Conservation (phyloP, 1,284 basidiomycete species). For the Ceratobasidium sp. region DNA sequence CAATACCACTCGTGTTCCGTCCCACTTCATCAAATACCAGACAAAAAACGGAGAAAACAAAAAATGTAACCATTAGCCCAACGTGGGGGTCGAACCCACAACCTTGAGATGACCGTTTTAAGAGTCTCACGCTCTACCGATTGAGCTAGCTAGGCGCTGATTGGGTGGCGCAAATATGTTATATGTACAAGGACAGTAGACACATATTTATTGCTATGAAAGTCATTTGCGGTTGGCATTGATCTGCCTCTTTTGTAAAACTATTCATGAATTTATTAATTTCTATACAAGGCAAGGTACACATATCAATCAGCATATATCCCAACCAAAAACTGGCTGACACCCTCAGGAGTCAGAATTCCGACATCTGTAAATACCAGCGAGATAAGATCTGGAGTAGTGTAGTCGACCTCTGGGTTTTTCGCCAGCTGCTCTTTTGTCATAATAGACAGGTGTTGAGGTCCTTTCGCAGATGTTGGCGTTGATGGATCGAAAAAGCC, state of each 20-base stretch:
- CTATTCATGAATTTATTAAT: no score
- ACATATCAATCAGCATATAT: slow-evolving; percentile 66
- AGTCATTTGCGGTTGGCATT: no score
- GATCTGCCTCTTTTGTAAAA: no score
- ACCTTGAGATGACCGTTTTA: slow-evolving; percentile 40
- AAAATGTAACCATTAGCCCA: slow-evolving; percentile 21
- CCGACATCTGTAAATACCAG: slow-evolving; percentile 93
- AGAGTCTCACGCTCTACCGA: slow-evolving; percentile 44
- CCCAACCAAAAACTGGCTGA: slow-evolving; percentile 89
- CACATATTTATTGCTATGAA: no score
- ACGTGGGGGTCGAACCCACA: slow-evolving; percentile 37
- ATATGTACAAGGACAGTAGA: no score
- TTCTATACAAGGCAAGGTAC: no score
- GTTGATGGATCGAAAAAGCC: slow-evolving; percentile 28
- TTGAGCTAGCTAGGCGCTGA: slow-evolving; percentile 41
- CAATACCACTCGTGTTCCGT: no score
- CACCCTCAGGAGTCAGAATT: slow-evolving; percentile 89
- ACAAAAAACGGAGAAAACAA: not conserved
- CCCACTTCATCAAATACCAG: not conserved
- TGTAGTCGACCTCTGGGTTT: slow-evolving; percentile 86
- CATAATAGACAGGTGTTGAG: slow-evolving; percentile 56
- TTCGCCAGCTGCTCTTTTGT: slow-evolving; percentile 76
- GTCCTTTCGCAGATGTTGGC: slow-evolving; percentile 26
- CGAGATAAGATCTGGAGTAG: slow-evolving; percentile 88
- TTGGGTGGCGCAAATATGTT: no score